Evolutionary conservation across 768 basidiomycete genomes (phyloP), one percentile per base, ranked within the genome.

Genomic region (Mycena rebaudengoi): DNA sequence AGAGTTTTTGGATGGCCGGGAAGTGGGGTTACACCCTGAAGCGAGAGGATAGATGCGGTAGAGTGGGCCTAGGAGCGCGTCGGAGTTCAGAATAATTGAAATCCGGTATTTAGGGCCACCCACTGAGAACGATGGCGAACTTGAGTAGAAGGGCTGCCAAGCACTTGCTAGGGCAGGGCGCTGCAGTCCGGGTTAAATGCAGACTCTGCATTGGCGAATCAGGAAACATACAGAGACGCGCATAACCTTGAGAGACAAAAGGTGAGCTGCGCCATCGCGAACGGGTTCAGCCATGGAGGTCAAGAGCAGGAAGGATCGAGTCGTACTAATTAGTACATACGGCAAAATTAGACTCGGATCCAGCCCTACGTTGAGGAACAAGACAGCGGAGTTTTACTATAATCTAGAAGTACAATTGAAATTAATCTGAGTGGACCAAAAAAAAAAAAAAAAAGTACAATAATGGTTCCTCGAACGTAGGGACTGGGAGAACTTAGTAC

Each of bases 121-220:
- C 69, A 84, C 89, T 12, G 92, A 93, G 70, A 94, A 91, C 7
- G 91, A 88, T 11, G 92, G 86, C 0, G 91, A 91, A 59, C 87
- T 91, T 8, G 92, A 94, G 75, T 92, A 95, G 75, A 94, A 95
- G 14, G 93, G 94, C 67, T 93, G 88, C 91, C 93, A 94, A 75
- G 90, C 85, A 66, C 82, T 85, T 3, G 91, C 88, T 49, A 95
- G 75, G 51, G 89, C 83, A 20, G 93, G 93, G 67, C 91, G 85
- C 92, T 94, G 71, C 48, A 69, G 43, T 57, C 60, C 39, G 14
- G 41, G 49, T 43, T 41, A 44, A 55, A 41, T 5, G 18, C 13
- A 18, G 35, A 54, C 29, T 39, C 5, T 59, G 7, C 50, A 39
- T 54, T 10, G 43, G 32, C 16, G n/a, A n/a, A n/a, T n/a, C 10